Evolutionary conservation across 495 filamentous ascomycete species (phyloP).

Genomic region (Penicillium cosmopolitanum): DNA sequence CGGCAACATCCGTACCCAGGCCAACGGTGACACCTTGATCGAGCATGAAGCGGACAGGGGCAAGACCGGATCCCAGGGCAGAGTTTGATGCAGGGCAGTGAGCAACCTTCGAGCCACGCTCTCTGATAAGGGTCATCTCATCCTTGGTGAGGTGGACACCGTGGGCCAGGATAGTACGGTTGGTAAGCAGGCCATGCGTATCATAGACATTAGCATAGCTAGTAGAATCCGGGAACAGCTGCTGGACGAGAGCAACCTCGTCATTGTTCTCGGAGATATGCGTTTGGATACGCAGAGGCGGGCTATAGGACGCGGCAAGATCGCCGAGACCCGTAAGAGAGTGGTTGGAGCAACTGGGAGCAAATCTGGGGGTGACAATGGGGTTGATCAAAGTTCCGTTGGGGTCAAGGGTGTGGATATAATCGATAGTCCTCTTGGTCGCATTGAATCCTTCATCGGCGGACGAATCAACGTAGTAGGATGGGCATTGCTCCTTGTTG

Average conservation of each 20-base stretch:
- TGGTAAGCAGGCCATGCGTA: conserved; percentile 62
- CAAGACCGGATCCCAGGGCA: conserved; percentile 73
- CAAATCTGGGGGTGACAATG: conserved; percentile 89
- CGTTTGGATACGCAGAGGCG: conserved; percentile 73
- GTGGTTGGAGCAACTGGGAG: conserved; percentile 67
- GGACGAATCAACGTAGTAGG: conserved; percentile 73
- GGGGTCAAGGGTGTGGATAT: conserved; percentile 70
- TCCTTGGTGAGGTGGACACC: conserved; percentile 71
- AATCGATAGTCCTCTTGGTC: conserved; percentile 62
- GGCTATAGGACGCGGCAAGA: conserved; percentile 58
- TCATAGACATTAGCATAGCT: conserved; percentile 86
- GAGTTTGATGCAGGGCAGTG: conserved; percentile 91
- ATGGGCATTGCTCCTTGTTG: conserved; percentile 58
- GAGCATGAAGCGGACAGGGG: conserved; percentile 72
- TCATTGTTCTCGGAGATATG: conserved; percentile 82
- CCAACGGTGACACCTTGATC: conserved; percentile 77
- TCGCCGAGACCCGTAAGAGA: conserved; percentile 63
- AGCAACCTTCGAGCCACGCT: conserved; percentile 63
- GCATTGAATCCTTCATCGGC: conserved; percentile 56
- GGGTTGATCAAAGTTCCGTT: conserved; percentile 61
- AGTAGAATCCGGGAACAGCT: conserved; percentile 65
- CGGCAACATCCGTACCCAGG: conserved; percentile 86
- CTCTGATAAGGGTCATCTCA: conserved; percentile 66
- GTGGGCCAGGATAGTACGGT: conserved; percentile 81
- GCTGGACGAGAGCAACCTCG: conserved; percentile 68